Evolutionary conservation across 176 grass and related monocot species (phyloP), one percentile per base, ranked within the genome.

Genomic region (Juncus effusus): DNA sequence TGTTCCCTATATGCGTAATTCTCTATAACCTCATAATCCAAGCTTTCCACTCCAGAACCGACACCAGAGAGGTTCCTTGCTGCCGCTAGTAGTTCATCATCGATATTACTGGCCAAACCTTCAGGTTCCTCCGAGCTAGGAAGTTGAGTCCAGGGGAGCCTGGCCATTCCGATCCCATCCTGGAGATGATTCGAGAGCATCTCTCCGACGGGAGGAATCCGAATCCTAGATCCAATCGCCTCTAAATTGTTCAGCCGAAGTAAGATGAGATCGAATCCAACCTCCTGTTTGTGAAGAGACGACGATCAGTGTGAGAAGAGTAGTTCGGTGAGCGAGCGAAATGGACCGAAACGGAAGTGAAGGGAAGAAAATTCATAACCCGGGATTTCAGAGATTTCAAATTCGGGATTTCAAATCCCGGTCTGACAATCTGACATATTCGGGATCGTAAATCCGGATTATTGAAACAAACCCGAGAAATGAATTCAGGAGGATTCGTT

Each of bases 11-110:
- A 97, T n/a, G 94, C 94, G 74, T 82, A 88, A 75, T 97, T 97
- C 82, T 97, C 94, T 76, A 97, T 82, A 63, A 97, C 82, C 85
- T 97, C 94, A 63, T 97, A 97, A 76, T 97, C 94, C 64, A 97
- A 83, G 88, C 94, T 97, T 81, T 97, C 94, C 41, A 86, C 80
- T 39, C 67, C 64, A n/a, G 67, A 52, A 58, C 39, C 39, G 42
- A 55, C 14, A 15, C 38, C 45, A 36, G 44, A 55, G 7, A 63
- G 38, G 42, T 61, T 76, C 72, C 64, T 67, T 40, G 56, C 60
- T 14, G 51, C 72, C n/a, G 70, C 65, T 64, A 80, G 81, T 55
- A 84, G 56, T 28, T 74, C 70, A 36, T 76, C 60, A 7, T 59
- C 78, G 64, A 36, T 61, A 38, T 75, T 53, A 15, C 49, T 16